A percentile compares a stretch with the other conserved stretches of the same genome.
phyloP scores from a whole-genome alignment of 495 filamentous ascomycete genomes.

The Tuber indicum region DNA sequence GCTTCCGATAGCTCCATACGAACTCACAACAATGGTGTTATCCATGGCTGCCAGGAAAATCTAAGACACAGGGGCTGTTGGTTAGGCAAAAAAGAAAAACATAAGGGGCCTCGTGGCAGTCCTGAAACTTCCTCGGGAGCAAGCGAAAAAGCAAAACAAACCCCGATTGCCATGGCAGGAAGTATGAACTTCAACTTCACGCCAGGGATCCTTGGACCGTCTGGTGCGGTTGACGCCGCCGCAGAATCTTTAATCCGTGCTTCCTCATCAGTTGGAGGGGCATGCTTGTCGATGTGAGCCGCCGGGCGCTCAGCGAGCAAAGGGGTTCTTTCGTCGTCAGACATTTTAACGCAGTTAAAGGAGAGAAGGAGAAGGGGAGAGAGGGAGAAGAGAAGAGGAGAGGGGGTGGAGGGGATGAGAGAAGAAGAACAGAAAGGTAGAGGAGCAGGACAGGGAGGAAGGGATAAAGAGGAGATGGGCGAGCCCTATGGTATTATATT shows the following conservation, averaged over 20 bases:
- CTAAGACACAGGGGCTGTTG: slow-evolving; percentile 35
- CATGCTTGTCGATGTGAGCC: slow-evolving; percentile 11
- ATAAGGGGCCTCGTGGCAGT: not conserved
- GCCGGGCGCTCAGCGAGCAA: slow-evolving; percentile 6
- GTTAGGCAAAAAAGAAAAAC: slow-evolving; percentile 7
- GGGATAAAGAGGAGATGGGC: not conserved
- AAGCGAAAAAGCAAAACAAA: slow-evolving; percentile 41
- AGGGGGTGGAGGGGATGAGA: not conserved
- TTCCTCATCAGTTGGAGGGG: slow-evolving; percentile 5
- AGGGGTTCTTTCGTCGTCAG: slow-evolving; percentile 21
- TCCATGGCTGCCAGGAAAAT: slow-evolving; percentile 70
- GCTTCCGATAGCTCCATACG: slow-evolving; percentile 73
- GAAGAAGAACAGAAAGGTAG: not conserved
- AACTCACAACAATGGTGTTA: slow-evolving; percentile 73
- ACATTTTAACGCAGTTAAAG: not conserved
- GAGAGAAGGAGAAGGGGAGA: not conserved
- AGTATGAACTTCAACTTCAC: slow-evolving; percentile 51
- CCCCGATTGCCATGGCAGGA: slow-evolving; percentile 55
- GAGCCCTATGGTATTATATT: not conserved
- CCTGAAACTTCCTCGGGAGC: not conserved
- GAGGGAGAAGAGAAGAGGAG: not conserved
- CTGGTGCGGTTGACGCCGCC: not conserved
- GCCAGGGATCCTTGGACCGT: slow-evolving; percentile 36
- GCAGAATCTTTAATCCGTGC: slow-evolving; percentile 22
- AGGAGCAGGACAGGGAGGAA: not conserved